phyloP scores from a whole-genome alignment of 202 grass and related monocot species.

The Setaria viridis region DNA sequence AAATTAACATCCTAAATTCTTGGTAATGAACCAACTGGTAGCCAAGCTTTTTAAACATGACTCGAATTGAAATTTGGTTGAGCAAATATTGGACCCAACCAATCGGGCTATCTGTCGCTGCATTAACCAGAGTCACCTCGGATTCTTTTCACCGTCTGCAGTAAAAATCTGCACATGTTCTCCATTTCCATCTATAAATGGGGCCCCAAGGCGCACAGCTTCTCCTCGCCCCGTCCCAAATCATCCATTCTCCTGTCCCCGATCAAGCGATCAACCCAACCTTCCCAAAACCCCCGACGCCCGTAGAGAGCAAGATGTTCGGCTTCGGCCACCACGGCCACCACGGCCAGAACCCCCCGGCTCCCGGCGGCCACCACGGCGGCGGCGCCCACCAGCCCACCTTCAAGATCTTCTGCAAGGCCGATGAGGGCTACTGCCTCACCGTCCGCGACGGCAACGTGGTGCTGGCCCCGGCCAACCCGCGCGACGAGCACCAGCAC shows the following conservation, averaged over 20 bases:
- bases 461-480: conserved; percentile 75
- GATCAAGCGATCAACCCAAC: neutral
- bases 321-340: conserved; percentile 64
- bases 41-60: no score
- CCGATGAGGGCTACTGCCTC: conserved; percentile 70
- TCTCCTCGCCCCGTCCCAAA: conserved; percentile 40
- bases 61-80: no score
- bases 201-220: neutral
- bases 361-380: neutral
- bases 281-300: conserved; percentile 28
- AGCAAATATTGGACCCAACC: no score
- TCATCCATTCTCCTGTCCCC: neutral
- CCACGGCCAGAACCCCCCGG: conserved; percentile 54
- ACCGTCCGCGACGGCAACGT: conserved; percentile 75
- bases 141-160: conserved; percentile 20
- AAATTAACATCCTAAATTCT: no score
- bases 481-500: conserved; percentile 80
- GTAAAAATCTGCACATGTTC: neutral
- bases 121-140: neutral
- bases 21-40: no score
- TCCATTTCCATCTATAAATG: conserved; percentile 31
- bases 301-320: conserved; percentile 45
- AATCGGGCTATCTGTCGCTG: no score
- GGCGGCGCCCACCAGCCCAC: conserved; percentile 55
- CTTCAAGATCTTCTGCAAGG: conserved; percentile 88